Evolutionary conservation across 2,329 filamentous ascomycete species (phyloP), one percentile per base, ranked within the genome.

Genomic region (Parastagonospora avenae): DNA sequence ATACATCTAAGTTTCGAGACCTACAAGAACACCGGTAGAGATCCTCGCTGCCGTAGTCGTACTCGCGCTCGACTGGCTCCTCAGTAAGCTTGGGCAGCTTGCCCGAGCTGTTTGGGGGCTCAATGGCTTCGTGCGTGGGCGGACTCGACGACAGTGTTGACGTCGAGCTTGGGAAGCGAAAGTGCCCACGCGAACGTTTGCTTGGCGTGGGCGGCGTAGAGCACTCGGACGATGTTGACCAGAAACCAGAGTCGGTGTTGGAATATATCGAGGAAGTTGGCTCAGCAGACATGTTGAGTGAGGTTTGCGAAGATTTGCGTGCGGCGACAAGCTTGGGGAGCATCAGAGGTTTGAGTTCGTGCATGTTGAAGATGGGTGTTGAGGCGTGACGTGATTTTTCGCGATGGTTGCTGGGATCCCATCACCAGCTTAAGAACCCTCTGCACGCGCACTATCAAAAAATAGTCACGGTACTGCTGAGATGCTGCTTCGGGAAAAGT

Each of bases 81-180:
- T 97, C 92, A 66, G 92, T 84, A 15, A 97, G 89, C 64, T 94
- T 90, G 12, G 91, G 89, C 55, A 97, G 79, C 74, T 90, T 90
- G 63, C 81, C 79, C 0, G 83, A 77, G 78, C 79, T 43, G 76
- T 81, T 51, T 81, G 87, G 52, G 80, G 87, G 48, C 80, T 87
- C 55, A 74, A 66, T 75, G 75, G 60, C 60, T 7, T 86, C 85
- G 60, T 76, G 76, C 4, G 72, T 68, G 15, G 81, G 76, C 12
- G 83, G 78, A 51, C 70, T 72, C 33, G 81, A 77, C 48, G 89
- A 87, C 49, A 91, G 79, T 4, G 92, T 96, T 1, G 92, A 96
- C 27, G 83, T 82, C 0, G 91, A 94, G 75, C 90, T 93, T 19
- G 86, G 83, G 62, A 84, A 85, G 62, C 86, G 82, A 42, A 83